Evolutionary conservation across 441 rosid genomes (phyloP), one percentile per base, ranked within the genome.

Genomic region (Adansonia grandidieri): DNA sequence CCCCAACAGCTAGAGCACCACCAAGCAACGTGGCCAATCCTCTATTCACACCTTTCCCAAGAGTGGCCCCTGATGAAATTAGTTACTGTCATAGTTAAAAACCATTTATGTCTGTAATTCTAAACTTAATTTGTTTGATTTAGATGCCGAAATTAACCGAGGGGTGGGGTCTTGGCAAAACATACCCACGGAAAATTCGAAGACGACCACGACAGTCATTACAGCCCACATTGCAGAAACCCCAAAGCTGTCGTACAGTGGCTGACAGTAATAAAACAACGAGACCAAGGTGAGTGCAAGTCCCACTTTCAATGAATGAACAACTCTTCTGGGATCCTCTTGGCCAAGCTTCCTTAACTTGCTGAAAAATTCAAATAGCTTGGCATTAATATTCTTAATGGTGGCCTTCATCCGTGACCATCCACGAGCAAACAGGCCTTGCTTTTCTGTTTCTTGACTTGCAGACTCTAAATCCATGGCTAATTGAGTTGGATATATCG

Each of bases 121-220:
- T 57, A 11, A 62, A 0, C 42, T 62, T 50, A 50, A 50, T 50
- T 62, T 62, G 44, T 62, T 14, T 62, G 6, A 40, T 15, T 65
- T 65, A 24, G 9, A 24, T 32, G 42, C 40, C 5, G 42, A 24
- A 24, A 61, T 60, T 61, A 28, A 13, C 4, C 20, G 9, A 3
- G 42, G n/a, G 6, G 20, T 28, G 20, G 7, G 4, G 8, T 1
- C 8, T 19, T 6, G 13, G 22, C 15, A 0, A 44, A 44, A 80
- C 87, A 66, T 56, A 91, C 98, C 97, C 2, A 92, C 96, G 8
- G 91, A 87, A 79, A 88, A 91, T 78, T 95, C 98, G 37, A 91
- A 95, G 75, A 93, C 93, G 47, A 92, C 91, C 2, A 90, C 93
- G n/a, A 92, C 97, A 40, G 98, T 95, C 80, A 95, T 89, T 5